Evolutionary conservation across 495 filamentous ascomycete genomes (phyloP), one percentile per base, ranked within the genome.

Genomic region (Pyrenula massariospora): DNA sequence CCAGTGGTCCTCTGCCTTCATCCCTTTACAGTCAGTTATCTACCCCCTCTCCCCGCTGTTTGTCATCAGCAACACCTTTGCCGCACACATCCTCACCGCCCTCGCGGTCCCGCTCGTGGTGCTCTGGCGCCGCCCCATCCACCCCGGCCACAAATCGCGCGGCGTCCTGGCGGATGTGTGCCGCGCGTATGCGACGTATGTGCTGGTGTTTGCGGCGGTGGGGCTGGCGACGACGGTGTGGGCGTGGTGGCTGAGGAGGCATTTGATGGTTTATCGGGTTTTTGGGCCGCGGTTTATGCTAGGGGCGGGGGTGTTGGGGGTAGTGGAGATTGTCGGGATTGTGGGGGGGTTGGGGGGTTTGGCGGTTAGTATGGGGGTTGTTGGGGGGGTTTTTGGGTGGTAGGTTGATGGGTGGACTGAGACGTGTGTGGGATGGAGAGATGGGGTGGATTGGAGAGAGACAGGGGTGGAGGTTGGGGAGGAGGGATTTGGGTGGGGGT

Each of bases 1-100:
- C 67, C 94, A 99, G 63, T 99, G 93, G 93, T 91, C 97, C 69
- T 77, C 81, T n/a, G 92, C 90, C 22, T 98, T 97, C 76, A 87
- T 99, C 62, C 86, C 94, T 1, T 75, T 97, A 24, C 78, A 83
- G 50, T 81, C 83, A 1, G 81, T 97, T 63, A 79, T 80, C 60
- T 96, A 97, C 70, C 93, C 94, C 25, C 96, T 86, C 85, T 84
- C 83, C 10, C 91, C 93, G 0, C 58, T 96, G 8, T 73, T 90
- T 3, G 84, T 99, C 50, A 69, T 84, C 2, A 76, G 92, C 55
- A 99, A 97, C 72, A 89, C 84, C 24, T 90, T 91, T 62, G 94
- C 88, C 25, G 84, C 88, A 0, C 93, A 95, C 63, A 90, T 97
- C 57, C 71, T 97, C 1, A 84, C 87, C 50, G 82, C 84, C 0